Conservation (phyloP, 2,329 filamentous ascomycete genomes). For the Dendryphion nanum region DNA sequence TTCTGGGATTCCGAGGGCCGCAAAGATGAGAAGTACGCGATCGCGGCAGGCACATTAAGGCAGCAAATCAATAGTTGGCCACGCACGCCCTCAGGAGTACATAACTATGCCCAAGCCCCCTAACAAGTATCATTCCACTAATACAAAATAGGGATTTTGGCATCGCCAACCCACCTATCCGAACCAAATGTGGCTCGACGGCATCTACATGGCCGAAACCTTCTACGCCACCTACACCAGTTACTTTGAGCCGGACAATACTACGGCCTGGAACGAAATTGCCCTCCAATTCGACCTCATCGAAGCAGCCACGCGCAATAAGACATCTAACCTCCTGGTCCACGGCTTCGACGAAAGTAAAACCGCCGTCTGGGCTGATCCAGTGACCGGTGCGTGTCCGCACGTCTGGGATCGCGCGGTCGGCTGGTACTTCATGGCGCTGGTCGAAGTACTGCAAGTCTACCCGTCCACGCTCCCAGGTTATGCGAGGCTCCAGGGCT, state of each 20-base stretch:
- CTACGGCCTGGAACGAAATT: constrained; percentile 46
- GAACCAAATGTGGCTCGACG: constrained; percentile 60
- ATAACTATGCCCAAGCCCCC: constrained; percentile 52
- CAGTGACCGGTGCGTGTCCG: constrained; percentile 33
- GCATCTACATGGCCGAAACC: constrained; percentile 45
- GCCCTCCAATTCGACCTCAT: constrained; percentile 36
- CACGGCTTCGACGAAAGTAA: constrained; percentile 38
- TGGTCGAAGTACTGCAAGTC: constrained; percentile 50
- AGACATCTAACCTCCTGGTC: constrained; percentile 30
- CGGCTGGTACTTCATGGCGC: constrained; percentile 40
- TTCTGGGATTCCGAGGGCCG: constrained; percentile 45
- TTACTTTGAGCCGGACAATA: constrained; percentile 38
- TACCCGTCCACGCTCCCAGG: constrained; percentile 42
- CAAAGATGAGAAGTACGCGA: constrained; percentile 48
- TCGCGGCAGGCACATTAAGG: constrained; percentile 48
- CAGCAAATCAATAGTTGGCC: constrained; percentile 50
- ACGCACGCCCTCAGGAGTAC: constrained; percentile 51
- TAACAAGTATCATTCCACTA: too few relatives aligned
- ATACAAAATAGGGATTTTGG: too few relatives aligned
- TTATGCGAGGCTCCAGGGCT: constrained; percentile 36
- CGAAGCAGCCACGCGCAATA: constrained; percentile 34
- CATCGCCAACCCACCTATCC: constrained; percentile 49
- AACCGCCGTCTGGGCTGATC: constrained; percentile 36
- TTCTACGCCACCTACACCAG: constrained; percentile 41
- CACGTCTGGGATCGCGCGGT: constrained; percentile 40